phyloP scores from a whole-genome alignment of 192 early-diverging fungal genomes.

The Coemansia sp. region DNA sequence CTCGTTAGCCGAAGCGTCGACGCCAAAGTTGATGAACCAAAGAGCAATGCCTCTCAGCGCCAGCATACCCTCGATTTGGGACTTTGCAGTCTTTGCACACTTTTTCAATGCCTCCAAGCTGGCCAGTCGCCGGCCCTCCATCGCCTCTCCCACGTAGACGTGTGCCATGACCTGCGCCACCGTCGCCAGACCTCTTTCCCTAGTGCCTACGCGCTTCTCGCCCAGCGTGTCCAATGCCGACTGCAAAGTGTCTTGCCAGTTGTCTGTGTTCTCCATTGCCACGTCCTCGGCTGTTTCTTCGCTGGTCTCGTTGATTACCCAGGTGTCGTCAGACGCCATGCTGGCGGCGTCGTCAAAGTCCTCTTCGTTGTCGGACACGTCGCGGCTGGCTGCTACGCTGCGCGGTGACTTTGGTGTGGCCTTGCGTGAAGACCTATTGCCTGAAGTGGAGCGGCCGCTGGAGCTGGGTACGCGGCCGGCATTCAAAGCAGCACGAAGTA shows the following conservation, averaged over 20 bases:
- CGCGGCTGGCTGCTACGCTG: constrained; percentile 24
- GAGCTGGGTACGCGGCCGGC: constrained; percentile 33
- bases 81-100: constrained; percentile 46
- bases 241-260: constrained; percentile 31
- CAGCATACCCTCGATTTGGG: constrained; percentile 25
- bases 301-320: constrained; percentile 17
- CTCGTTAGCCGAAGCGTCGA: constrained; percentile 8
- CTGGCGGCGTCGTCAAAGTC: constrained; percentile 23
- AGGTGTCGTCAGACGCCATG: constrained; percentile 39
- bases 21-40: constrained; percentile 55
- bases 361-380: constrained; percentile 27
- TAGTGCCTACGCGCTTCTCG: constrained; percentile 46
- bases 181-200: constrained; percentile 60
- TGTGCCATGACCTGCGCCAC: constrained; percentile 57
- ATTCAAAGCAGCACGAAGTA: constrained; percentile 22
- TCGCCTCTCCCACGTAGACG: constrained; percentile 58
- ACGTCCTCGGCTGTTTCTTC: neutral
- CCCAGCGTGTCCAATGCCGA: constrained; percentile 34
- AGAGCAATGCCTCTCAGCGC: constrained; percentile 29
- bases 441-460: constrained; percentile 11
- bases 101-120: constrained; percentile 62
- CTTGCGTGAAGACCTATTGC: constrained; percentile 10
- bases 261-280: neutral
- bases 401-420: constrained; percentile 25
- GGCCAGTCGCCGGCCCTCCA: constrained; percentile 58